These are phyloP conservation scores for Atalantia buxifolia DNA, from an alignment of 345 rosid species.

Conservation along the genomic window DNA sequence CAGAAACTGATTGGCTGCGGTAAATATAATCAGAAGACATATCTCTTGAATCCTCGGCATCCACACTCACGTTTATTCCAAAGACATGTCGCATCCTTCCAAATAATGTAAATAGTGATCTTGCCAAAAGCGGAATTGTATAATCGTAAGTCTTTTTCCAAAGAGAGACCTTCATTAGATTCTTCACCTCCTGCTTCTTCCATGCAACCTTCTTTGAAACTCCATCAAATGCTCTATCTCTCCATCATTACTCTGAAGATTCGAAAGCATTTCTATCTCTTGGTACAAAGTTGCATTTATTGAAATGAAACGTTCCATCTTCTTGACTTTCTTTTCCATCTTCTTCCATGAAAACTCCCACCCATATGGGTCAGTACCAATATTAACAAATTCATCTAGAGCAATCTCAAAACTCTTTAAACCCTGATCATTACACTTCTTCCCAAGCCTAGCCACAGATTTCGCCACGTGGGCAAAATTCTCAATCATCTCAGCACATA, in stretches of 20 bases:
- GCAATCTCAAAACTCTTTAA: conserved; percentile 58
- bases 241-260: conserved; percentile 50
- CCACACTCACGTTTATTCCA: conserved; percentile 44
- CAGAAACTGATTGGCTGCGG: conserved; percentile 68
- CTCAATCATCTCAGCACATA: conserved; percentile 71
- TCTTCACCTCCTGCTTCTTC: conserved; percentile 88
- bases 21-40: conserved; percentile 49
- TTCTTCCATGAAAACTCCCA: conserved; percentile 74
- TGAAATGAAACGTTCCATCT: conserved; percentile 77
- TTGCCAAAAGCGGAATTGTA: conserved; percentile 59
- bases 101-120: conserved; percentile 76
- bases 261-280: conserved; percentile 82
- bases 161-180: conserved; percentile 61
- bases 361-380: conserved; percentile 58
- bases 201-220: conserved; percentile 65
- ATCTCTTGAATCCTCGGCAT: conserved; percentile 39
- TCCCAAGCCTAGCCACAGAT: conserved; percentile 72
- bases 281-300: conserved; percentile 71
- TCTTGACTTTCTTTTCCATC: conserved; percentile 81
- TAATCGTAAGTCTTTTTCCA: conserved; percentile 89
- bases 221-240: conserved; percentile 59
- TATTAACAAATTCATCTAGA: conserved; percentile 52
- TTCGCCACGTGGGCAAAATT: conserved; percentile 53
- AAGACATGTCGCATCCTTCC: conserved; percentile 62
- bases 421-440: conserved; percentile 61